A percentile compares a stretch with the other conserved stretches of the same genome.
phyloP scores from a whole-genome alignment of 257 asterid species.

The Fraxinus quadrangulata region DNA sequence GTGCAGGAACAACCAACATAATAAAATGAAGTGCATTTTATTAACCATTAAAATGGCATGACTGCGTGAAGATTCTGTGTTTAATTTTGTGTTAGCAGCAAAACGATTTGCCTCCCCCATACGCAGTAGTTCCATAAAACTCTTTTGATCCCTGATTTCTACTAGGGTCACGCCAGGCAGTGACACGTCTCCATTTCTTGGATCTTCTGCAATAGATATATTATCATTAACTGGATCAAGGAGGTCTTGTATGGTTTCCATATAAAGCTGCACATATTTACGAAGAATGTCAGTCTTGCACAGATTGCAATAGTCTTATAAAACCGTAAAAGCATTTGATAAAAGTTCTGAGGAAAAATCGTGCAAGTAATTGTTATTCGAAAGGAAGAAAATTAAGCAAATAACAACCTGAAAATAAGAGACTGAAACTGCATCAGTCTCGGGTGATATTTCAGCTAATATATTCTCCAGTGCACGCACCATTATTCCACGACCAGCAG shows the following conservation, averaged over 20 bases:
- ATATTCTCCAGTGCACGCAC: conserved; percentile 91
- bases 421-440: conserved; percentile 61
- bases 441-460: conserved; percentile 58
- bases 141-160: conserved; percentile 71
- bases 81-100: conserved; percentile 82
- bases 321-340: conserved; percentile 13
- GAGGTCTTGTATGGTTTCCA: conserved; percentile 89
- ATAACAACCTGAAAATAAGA: conserved; percentile 81
- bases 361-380: conserved; percentile 9
- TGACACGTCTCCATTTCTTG: conserved; percentile 81
- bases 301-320: background rate
- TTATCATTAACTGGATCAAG: conserved; percentile 74
- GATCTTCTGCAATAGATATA: conserved; percentile 74
- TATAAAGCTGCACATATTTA: conserved; percentile 66
- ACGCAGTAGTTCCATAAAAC: conserved; percentile 63
- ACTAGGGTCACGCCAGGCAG: conserved; percentile 74
- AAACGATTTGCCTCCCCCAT: conserved; percentile 86
- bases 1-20: conserved; percentile 7
- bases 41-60: conserved; percentile 88
- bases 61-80: conserved; percentile 93
- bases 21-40: conserved; percentile 8
- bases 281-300: conserved; percentile 11
- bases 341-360: conserved; percentile 1
- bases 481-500: conserved; percentile 89
- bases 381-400: conserved; percentile 6